Base-by-base conservation (phyloP, 257 asterid species). In the Solanum chilense region DNA sequence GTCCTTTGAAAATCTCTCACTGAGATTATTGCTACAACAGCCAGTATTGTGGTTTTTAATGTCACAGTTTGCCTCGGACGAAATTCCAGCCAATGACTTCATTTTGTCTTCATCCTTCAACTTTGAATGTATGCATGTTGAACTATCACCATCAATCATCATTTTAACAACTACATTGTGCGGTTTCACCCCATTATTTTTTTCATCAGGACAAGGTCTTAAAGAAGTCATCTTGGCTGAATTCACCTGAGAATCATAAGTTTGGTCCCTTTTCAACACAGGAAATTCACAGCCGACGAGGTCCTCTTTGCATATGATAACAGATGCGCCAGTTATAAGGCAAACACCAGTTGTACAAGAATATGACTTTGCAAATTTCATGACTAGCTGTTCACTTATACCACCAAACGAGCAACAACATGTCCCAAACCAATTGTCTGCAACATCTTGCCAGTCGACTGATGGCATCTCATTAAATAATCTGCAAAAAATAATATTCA, bases 341-440 rank as follows among this genome's bases (percentile, higher is more conserved):
- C 98, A 93, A 47, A 88, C 84, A 89, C 99, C 98, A 35, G 98
- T 88, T 42, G 91, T 89, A 91, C 95, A 95, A 70, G 90, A 85
- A 88, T 93, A 94, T 25, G 97, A 94, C 88, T 93, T 92, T 11
- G 93, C 96, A 86, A 91, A 97, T 52, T 86, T 88, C 5, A 90
- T 88, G 60, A 95, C 99, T 89, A 97, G 90, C 93, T 93, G 94
- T 90, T 94, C 99, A 88, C 96, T 92, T 31, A 91, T 90, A 71
- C 97, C 98, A 86, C 98, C 99, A 87, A 97, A 97, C 39, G 99
- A 91, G 91, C 98, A 97, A 91, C 99, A 97, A 83, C 99, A 97
- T 88, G 93, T 89, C 87, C 99, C 99, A 91, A 97, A 97, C 99
- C 99, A 97, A 90, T 95, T 97, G 89, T 95, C 99, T 75, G 99